Base-by-base conservation (phyloP, 2,329 filamentous ascomycete genomes). In the Arthrocladium fulminans region DNA sequence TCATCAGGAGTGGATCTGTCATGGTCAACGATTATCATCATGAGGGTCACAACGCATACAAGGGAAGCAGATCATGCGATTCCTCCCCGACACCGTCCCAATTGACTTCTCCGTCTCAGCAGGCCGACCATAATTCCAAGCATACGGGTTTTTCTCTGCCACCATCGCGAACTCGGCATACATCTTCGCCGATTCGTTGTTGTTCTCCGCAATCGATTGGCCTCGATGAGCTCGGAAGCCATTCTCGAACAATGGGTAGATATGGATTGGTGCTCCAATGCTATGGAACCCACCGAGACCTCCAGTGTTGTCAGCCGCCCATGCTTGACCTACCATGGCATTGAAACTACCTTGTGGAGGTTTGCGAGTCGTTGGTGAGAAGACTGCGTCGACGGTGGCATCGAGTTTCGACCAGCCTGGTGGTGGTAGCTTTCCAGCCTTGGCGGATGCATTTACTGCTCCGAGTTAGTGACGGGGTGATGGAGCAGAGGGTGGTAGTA, bases 221-320 rank as follows among this genome's bases (percentile, higher is more conserved):
- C 65, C 60, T 1, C 72, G 67, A 53, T 76, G 67, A 0, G 79
- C 79, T 25, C 80, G 71, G 47, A 81, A 79, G 0, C 65, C 77
- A 53, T 81, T 83, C 54, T 84, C 81, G 56, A 82, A 84, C 0
- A 85, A 59, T 0, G 81, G 80, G 56, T 85, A 85, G 0, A 84
- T 68, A 25, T 85, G 81, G 9, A 84, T 80, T 0, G 81, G 80
- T 0, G 76, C 69, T 0, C 80, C 80, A 9, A 84, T 74, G 1
- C 67, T 67, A 56, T 84, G 80, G 2, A 67, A 65, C 1, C 73
- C 71, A 1, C 77, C 80, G 10, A 78, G 58, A 56, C 76, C 77
- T 81, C 44, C 6, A 49, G 15, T 22, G 27, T 47, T 43, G 40
- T 47, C 23, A 40, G 44, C 41, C 22, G 35, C 51, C 44, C 44